Percentiles rank a stretch among this genome's conserved stretches.
phyloP scores from a whole-genome alignment of 2,329 filamentous ascomycete species.

The Lizonia empirigonia region DNA sequence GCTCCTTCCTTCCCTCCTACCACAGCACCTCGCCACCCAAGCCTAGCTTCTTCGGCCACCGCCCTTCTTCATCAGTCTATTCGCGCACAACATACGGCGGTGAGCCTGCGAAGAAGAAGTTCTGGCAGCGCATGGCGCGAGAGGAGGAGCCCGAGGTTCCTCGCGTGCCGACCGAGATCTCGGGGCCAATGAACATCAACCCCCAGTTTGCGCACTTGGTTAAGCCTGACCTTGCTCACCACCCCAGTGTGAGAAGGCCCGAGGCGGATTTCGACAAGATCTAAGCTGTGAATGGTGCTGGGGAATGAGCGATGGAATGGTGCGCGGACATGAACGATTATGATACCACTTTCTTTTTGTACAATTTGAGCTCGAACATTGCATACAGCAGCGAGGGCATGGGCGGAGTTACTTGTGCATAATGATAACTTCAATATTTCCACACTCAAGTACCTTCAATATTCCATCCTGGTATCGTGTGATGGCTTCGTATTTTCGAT shows the following conservation, averaged over 20 bases:
- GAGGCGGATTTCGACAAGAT: conserved; percentile 41
- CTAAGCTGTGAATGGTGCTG: conserved; percentile 7
- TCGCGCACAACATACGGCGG: conserved; percentile 40
- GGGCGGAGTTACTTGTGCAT: conserved; percentile 6
- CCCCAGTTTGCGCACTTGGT: conserved; percentile 60
- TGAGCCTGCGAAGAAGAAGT: conserved; percentile 37
- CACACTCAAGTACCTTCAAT: neutral
- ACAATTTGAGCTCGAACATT: conserved; percentile 1
- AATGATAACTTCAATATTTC: conserved; percentile 11
- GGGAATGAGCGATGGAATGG: neutral
- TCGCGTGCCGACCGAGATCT: conserved; percentile 59
- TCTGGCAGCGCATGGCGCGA: conserved; percentile 39
- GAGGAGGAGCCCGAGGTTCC: conserved; percentile 49
- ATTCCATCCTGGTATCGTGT: neutral
- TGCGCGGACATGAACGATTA: conserved; percentile 22
- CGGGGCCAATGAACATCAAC: conserved; percentile 59
- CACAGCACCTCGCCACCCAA: conserved; percentile 48
- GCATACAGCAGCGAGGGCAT: neutral
- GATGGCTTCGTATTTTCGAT: neutral
- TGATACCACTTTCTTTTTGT: conserved; percentile 43
- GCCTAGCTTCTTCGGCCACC: conserved; percentile 30
- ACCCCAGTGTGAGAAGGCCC: conserved; percentile 50
- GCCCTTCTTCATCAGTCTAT: conserved; percentile 42
- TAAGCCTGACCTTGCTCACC: conserved; percentile 62
- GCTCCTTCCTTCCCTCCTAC: conserved; percentile 55